Evolutionary conservation across 1,284 basidiomycete species (phyloP).

Genomic region (Wallemia ichthyophaga): DNA sequence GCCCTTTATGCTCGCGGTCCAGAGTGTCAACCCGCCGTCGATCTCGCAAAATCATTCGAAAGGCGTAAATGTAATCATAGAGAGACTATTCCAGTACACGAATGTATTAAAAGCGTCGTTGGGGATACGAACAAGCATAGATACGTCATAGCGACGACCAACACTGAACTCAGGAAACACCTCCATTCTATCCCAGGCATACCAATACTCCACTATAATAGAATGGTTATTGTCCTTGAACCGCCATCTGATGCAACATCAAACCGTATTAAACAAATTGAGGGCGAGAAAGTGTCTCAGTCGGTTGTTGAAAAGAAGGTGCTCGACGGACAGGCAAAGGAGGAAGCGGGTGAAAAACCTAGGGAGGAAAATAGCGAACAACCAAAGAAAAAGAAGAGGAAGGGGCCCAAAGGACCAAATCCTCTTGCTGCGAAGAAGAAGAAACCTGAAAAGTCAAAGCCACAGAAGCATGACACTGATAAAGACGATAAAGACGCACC

Average conservation of each 20-base stretch:
- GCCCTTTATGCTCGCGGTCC: constrained; percentile 56
- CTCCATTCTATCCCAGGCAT: constrained; percentile 44
- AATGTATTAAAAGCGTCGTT: constrained; percentile 53
- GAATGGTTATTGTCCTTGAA: constrained; percentile 65
- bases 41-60: constrained; percentile 76
- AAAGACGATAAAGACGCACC: too few species aligned
- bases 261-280: constrained; percentile 30
- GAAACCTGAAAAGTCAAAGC: constrained; percentile 14
- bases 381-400: constrained; percentile 26
- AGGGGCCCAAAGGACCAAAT: constrained; percentile 59
- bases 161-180: constrained; percentile 29
- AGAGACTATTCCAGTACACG: constrained; percentile 41
- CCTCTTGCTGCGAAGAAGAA: constrained; percentile 80
- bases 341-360: constrained; percentile 11
- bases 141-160: constrained; percentile 58
- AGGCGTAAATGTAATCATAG: constrained; percentile 78
- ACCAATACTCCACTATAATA: constrained; percentile 61
- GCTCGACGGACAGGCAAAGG: background rate
- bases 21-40: constrained; percentile 35
- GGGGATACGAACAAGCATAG: constrained; percentile 65
- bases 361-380: constrained; percentile 12
- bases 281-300: constrained; percentile 9
- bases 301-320: background rate
- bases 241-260: constrained; percentile 49
- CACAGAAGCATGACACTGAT: background rate